Base-by-base conservation (phyloP, 2,329 filamentous ascomycete genomes). In the Trichoderma guizhouense region DNA sequence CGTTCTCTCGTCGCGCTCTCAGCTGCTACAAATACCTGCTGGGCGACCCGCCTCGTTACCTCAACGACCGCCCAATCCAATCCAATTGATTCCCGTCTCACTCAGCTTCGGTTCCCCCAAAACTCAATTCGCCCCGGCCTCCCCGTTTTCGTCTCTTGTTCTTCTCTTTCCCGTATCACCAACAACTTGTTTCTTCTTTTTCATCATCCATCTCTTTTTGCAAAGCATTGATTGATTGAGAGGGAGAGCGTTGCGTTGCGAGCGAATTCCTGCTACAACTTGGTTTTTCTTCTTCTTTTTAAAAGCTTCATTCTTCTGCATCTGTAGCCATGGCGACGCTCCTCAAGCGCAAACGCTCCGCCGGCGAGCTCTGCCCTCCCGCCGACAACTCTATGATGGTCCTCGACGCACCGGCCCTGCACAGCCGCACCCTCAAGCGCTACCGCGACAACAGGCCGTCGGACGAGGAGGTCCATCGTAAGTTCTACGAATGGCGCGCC, bases 331-430 rank as follows among this genome's bases (percentile, higher is more conserved):
- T 71, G 58, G 76, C 75, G 74, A 89, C 88, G 86, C 79, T 85
- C 30, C 81, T 89, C 77, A 91, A 91, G 79, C 88, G 89, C 80
- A 91, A 91, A 83, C 86, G 88, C 57, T 91, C 89, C 75, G 84
- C 86, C 70, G 87, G 87, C 26, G 87, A 89, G 78, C 82, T 89
- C 72, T 86, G 84, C 63, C 81, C 83, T 43, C 83, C 83, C 65
- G 80, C 79, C 7, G 71, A 65, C 73, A 73, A 78, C 64, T 76
- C 81, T 34, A 77, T 76, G 30, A 79, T 82, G 73, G 78, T 81
- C 73, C 78, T 81, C 71, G 73, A 74, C 73, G 69, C 81, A 69
- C 79, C 81, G 39, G 69, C 84, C 15, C 83, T 89, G 15, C 81
- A 84, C 66, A 86, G 88, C 74, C 86, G 89, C 30, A 91, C 89